Evolutionary conservation across 345 rosid species (phyloP), one percentile per base, ranked within the genome.

Genomic region (Eutrema heterophyllum): DNA sequence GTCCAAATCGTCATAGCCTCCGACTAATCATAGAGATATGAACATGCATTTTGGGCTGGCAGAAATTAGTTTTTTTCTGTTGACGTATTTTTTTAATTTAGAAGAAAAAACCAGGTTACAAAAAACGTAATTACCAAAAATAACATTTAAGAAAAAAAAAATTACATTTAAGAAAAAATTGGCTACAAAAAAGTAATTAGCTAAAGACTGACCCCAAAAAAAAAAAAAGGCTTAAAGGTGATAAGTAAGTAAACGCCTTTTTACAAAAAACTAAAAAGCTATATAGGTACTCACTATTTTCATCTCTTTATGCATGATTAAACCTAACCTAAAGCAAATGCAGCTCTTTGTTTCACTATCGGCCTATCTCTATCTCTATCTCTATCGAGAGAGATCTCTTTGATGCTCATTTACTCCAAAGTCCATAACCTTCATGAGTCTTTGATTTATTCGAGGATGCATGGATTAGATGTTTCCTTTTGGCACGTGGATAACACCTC

Each of bases 401-500:
- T 40, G 40, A 44, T 61, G 57, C 67, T 71, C 59, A 40, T 54
- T 71, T 63, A 63, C 45, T 64, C 27, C 32, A n/a, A 30, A 54
- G 64, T 27, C 32, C 15, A 36, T 30, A 45, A 64, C 16, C 24
- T 21, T 21, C 24, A 21, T 21, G 1, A 21, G 24, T 21, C 24
- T 36, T 64, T 55, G n/a, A 53, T 44, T 24, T 29, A 29, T 38
- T 35, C 8, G 57, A 39, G 21, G 40, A 64, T 71, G 70, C 57
- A 64, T 55, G 58, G 57, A 7, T 45, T 73, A 4, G 21, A 73
- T 64, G 16, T 21, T 21, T 54, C 2, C 35, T 71, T 32, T 7
- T 3, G 48, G 71, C 57, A 73, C 70, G 70, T 73, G 46, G 40
- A 64, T 14, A 24, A 64, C 48, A 54, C 56, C 56, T 54, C 60